Conservation (phyloP, 2,329 filamentous ascomycete species). For the Thelonectria olida region DNA sequence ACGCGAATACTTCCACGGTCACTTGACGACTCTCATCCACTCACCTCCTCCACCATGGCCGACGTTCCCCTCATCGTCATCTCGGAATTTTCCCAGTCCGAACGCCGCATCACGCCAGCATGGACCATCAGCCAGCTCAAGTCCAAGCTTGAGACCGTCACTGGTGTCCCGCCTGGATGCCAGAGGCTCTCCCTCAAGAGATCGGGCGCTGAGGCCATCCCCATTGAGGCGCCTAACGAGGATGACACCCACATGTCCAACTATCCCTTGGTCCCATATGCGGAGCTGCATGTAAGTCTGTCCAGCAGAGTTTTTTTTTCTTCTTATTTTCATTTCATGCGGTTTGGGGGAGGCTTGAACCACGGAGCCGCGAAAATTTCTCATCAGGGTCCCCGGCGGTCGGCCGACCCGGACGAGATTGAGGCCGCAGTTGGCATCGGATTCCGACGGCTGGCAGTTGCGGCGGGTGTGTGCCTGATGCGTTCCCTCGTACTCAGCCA, state of each 20-base stretch:
- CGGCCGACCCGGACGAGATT: slow-evolving; percentile 1
- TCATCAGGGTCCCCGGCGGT: slow-evolving; percentile 13
- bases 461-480: slow-evolving; percentile 18
- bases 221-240: slow-evolving; percentile 77
- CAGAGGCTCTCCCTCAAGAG: slow-evolving; percentile 81
- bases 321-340: slow-evolving; percentile 24
- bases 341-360: slow-evolving; percentile 5
- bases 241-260: slow-evolving; percentile 70
- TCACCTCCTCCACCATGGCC: slow-evolving; percentile 57
- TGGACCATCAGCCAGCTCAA: slow-evolving; percentile 91
- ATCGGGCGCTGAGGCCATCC: slow-evolving; percentile 64
- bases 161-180: slow-evolving; percentile 83
- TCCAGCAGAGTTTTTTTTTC: slow-evolving; percentile 24
- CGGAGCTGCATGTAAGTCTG: slow-evolving; percentile 79
- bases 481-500: slow-evolving; percentile 24
- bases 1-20: slow-evolving; percentile 6
- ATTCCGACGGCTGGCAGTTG: slow-evolving; percentile 22
- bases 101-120: slow-evolving; percentile 90
- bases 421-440: slow-evolving; percentile 7
- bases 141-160: slow-evolving; percentile 89
- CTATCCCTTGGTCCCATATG: slow-evolving; percentile 77
- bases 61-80: slow-evolving; percentile 80
- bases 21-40: slow-evolving; percentile 11
- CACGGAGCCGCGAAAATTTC: slow-evolving; percentile 24
- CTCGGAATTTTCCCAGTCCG: slow-evolving; percentile 81